phyloP scores from a whole-genome alignment of 2,329 filamentous ascomycete genomes.

The Arthrobotrys sphaeroides region DNA sequence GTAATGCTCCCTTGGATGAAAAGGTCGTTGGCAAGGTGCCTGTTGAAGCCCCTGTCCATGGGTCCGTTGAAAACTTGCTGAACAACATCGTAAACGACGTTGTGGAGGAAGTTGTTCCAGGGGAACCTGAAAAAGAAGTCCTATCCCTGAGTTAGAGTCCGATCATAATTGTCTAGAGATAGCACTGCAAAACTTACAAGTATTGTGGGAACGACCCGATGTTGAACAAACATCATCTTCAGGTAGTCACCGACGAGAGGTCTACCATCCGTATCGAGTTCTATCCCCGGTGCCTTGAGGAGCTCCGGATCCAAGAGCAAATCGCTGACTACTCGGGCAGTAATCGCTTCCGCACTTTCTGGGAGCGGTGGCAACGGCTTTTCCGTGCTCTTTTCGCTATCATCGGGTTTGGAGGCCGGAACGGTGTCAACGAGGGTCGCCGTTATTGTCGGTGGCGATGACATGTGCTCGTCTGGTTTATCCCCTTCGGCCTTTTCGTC shows the following conservation, averaged over 20 bases:
- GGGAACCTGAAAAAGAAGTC: constrained; percentile 98
- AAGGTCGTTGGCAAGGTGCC: constrained; percentile 85
- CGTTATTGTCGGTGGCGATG: constrained; percentile 36
- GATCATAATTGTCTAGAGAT: not conserved
- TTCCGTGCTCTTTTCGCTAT: constrained; percentile 54
- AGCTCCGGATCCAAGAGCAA: constrained; percentile 36
- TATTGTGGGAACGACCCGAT: constrained; percentile 93
- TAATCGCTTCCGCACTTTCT: constrained; percentile 39
- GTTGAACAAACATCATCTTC: constrained; percentile 95
- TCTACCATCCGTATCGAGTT: constrained; percentile 70
- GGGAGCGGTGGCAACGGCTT: constrained; percentile 56
- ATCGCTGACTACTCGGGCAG: constrained; percentile 53
- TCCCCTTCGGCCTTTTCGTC: constrained; percentile 31
- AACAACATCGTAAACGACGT: constrained; percentile 98
- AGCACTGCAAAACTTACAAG: constrained; percentile 71
- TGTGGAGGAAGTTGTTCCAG: constrained; percentile 99
- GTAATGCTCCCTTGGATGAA: constrained; percentile 92
- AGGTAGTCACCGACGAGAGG: constrained; percentile 93
- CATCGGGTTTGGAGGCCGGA: constrained; percentile 51
- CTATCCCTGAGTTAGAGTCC: constrained; percentile 63
- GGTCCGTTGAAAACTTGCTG: constrained; percentile 99
- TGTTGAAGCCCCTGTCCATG: constrained; percentile 95
- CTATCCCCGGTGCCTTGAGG: constrained; percentile 61
- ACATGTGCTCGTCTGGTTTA: constrained; percentile 46
- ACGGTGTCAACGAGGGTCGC: constrained; percentile 30